Conservation (phyloP, 371 early-diverging fungal species). For the Blakeslea trispora region DNA sequence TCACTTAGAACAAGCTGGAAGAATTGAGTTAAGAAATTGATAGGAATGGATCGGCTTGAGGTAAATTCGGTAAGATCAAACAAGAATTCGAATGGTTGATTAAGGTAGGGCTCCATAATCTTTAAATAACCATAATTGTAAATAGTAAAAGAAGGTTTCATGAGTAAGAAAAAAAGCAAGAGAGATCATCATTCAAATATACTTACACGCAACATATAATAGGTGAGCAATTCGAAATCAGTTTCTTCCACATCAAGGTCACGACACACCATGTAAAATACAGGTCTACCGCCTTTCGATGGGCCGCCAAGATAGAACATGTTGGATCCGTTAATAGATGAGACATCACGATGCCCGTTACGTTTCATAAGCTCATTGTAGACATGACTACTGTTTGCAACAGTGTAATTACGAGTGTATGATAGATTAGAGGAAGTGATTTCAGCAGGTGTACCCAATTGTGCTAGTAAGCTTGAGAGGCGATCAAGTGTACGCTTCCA, state of each 20-base stretch:
- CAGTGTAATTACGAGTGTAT: slow-evolving; percentile 40
- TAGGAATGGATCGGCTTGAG: slow-evolving; percentile 73
- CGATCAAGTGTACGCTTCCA: slow-evolving; percentile 68
- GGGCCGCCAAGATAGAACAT: slow-evolving; percentile 78
- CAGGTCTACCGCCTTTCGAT: slow-evolving; percentile 76
- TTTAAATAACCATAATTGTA: too few relatives aligned
- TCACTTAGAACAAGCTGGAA: slow-evolving; percentile 73
- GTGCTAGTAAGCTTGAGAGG: slow-evolving; percentile 79
- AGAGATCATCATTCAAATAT: neutral
- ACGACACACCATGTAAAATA: slow-evolving; percentile 82
- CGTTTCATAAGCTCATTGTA: slow-evolving; percentile 81
- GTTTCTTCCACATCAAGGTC: slow-evolving; percentile 67
- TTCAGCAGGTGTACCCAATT: slow-evolving; percentile 75
- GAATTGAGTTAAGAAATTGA: slow-evolving; percentile 75
- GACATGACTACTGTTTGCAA: slow-evolving; percentile 52
- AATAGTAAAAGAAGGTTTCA: too few relatives aligned
- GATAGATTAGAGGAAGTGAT: slow-evolving; percentile 38
- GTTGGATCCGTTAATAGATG: slow-evolving; percentile 61
- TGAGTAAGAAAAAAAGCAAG: neutral
- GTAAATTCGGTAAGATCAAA: slow-evolving; percentile 83
- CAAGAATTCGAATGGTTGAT: slow-evolving; percentile 75
- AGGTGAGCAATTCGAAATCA: slow-evolving; percentile 82
- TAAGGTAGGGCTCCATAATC: slow-evolving; percentile 60
- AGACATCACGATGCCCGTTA: slow-evolving; percentile 64
- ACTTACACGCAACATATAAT: slow-evolving; percentile 70